phyloP scores from a whole-genome alignment of 345 rosid genomes.

The Salix suchowensis region DNA sequence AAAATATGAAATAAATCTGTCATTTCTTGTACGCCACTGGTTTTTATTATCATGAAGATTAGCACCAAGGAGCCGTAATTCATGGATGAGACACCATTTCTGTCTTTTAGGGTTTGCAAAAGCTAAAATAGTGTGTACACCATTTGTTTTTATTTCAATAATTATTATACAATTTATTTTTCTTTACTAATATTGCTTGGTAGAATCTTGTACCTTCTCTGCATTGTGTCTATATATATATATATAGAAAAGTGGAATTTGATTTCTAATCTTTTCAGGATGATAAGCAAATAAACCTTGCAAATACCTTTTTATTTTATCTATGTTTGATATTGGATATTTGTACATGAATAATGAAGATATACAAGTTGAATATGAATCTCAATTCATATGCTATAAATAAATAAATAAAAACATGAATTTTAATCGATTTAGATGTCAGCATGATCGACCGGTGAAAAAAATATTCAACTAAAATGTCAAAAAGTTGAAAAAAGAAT shows the following conservation, averaged over 20 bases:
- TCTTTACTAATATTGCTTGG: not conserved
- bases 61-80: not conserved
- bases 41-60: not conserved
- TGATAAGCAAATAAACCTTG: too few species aligned
- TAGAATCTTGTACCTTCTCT: not conserved
- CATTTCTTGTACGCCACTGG: not conserved
- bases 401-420: not conserved
- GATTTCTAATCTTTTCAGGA: not conserved
- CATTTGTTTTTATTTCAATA: not conserved
- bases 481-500: not conserved
- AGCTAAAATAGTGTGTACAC: not conserved
- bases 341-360: too few species aligned
- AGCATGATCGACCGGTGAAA: not conserved
- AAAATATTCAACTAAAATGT: too few species aligned
- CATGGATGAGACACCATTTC: not conserved
- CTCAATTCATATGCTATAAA: too few species aligned
- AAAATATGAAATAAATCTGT: not conserved
- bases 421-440: not conserved
- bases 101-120: not conserved
- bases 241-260: not conserved
- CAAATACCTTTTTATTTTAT: too few species aligned
- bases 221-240: not conserved
- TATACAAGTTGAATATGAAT: too few species aligned
- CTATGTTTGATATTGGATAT: too few species aligned
- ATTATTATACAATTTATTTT: not conserved